Evolutionary conservation across 768 basidiomycete species (phyloP).

Genomic region (Termitomyces sp.): DNA sequence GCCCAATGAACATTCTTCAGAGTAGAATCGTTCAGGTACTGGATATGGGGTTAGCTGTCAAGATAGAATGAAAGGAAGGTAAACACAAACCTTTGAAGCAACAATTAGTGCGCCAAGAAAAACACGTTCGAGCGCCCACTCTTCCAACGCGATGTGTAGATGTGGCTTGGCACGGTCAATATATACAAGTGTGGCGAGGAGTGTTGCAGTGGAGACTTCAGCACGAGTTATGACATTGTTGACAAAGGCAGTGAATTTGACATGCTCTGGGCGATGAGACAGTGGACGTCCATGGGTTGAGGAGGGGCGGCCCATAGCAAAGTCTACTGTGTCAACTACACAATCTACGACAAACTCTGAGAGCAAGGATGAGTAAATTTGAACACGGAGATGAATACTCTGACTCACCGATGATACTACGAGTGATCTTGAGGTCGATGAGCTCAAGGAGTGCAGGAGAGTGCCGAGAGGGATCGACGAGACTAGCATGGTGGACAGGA

Average conservation of each 20-base stretch:
- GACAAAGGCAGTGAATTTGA: slow-evolving; percentile 60
- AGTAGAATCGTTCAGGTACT: slow-evolving; percentile 87
- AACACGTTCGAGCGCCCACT: slow-evolving; percentile 86
- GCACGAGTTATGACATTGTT: slow-evolving; percentile 64
- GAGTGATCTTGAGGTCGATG: slow-evolving; percentile 56
- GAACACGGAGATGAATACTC: not conserved
- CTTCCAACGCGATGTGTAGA: slow-evolving; percentile 73
- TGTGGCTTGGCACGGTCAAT: slow-evolving; percentile 73
- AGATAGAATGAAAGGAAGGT: not conserved
- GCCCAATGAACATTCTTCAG: slow-evolving; percentile 92
- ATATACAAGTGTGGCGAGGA: slow-evolving; percentile 71
- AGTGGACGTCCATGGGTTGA: slow-evolving; percentile 45
- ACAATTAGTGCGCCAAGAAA: slow-evolving; percentile 87
- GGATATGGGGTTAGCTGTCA: slow-evolving; percentile 7
- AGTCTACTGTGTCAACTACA: slow-evolving; percentile 70
- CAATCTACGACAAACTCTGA: slow-evolving; percentile 66
- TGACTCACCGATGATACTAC: slow-evolving; percentile 57
- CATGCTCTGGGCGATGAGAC: slow-evolving; percentile 43
- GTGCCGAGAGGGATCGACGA: slow-evolving; percentile 60
- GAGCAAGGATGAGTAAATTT: slow-evolving; percentile 3
- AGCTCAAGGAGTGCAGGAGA: slow-evolving; percentile 64
- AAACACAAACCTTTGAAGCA: slow-evolving; percentile 66
- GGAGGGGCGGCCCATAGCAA: slow-evolving; percentile 60
- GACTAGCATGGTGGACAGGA: slow-evolving; percentile 37
- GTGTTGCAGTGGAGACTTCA: slow-evolving; percentile 63